These are phyloP conservation scores for Elsinoe necatrix DNA, from an alignment of 2,329 filamentous ascomycete genomes.

Conservation along the genomic window DNA sequence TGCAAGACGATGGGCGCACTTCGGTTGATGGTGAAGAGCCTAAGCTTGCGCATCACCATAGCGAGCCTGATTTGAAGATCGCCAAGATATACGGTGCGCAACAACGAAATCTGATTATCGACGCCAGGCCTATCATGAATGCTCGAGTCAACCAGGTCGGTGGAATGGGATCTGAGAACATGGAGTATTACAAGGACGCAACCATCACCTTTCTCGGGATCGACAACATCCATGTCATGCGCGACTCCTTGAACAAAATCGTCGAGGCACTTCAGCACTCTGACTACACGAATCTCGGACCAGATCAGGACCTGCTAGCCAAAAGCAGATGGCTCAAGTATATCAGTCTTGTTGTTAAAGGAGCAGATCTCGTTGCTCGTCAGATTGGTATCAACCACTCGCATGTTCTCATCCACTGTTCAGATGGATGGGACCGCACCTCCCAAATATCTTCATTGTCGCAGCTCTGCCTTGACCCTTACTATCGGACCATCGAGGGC, in stretches of 20 bases:
- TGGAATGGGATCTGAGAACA: conserved; percentile 90
- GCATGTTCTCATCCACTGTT: conserved; percentile 94
- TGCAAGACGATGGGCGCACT: not conserved
- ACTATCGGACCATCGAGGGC: conserved; percentile 86
- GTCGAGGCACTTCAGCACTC: conserved; percentile 87
- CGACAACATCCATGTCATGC: conserved; percentile 98
- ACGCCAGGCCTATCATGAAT: conserved; percentile 89
- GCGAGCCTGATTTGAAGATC: conserved; percentile 15
- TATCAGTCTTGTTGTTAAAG: conserved; percentile 74
- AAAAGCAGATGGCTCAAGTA: conserved; percentile 90
- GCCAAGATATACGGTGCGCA: conserved; percentile 71
- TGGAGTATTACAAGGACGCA: conserved; percentile 92
- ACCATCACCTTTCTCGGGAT: conserved; percentile 90
- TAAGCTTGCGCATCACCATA: conserved; percentile 1
- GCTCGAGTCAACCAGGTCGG: conserved; percentile 90
- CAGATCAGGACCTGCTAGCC: conserved; percentile 68
- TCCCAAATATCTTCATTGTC: conserved; percentile 86
- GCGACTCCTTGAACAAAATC: conserved; percentile 78
- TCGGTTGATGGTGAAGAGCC: not conserved
- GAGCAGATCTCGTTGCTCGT: conserved; percentile 72
- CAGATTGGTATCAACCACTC: conserved; percentile 89
- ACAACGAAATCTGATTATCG: conserved; percentile 88
- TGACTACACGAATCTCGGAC: conserved; percentile 73
- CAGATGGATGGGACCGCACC: conserved; percentile 96
- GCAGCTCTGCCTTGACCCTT: conserved; percentile 90